These are phyloP conservation scores for Albizia julibrissin DNA, from an alignment of 306 rosid genomes.

Conservation along the genomic window DNA sequence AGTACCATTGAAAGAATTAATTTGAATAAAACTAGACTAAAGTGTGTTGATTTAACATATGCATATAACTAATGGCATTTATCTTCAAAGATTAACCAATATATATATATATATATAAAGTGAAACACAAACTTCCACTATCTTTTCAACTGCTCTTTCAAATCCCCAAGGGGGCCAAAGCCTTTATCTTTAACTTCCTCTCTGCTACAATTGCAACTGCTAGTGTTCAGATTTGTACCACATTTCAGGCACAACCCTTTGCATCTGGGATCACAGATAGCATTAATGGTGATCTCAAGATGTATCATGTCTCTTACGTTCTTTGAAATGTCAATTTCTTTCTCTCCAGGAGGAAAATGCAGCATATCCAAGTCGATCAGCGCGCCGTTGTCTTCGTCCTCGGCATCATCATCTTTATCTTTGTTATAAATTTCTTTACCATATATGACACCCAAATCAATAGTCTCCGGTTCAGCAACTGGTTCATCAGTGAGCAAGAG, in stretches of 20 bases:
- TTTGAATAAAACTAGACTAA: no score
- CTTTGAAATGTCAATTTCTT: conserved; percentile 87
- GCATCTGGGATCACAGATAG: conserved; percentile 69
- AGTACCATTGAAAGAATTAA: no score
- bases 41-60: no score
- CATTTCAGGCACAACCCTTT: conserved; percentile 82
- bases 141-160: conserved; percentile 63
- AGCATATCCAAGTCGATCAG: conserved; percentile 67
- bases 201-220: conserved; percentile 67
- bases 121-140: conserved; percentile 4
- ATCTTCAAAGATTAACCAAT: neutral
- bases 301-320: conserved; percentile 83
- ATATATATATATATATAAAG: no score
- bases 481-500: conserved; percentile 74
- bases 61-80: neutral
- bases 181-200: conserved; percentile 41
- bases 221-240: conserved; percentile 68
- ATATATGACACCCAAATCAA: conserved; percentile 59
- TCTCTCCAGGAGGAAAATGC: conserved; percentile 66
- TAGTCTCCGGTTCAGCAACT: conserved; percentile 61
- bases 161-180: conserved; percentile 70
- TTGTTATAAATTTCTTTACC: conserved; percentile 50
- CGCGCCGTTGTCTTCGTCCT: conserved; percentile 49
- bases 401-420: conserved; percentile 36
- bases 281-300: conserved; percentile 73